Conservation (phyloP, 345 rosid genomes). For the Eucalyptus polyanthemos region DNA sequence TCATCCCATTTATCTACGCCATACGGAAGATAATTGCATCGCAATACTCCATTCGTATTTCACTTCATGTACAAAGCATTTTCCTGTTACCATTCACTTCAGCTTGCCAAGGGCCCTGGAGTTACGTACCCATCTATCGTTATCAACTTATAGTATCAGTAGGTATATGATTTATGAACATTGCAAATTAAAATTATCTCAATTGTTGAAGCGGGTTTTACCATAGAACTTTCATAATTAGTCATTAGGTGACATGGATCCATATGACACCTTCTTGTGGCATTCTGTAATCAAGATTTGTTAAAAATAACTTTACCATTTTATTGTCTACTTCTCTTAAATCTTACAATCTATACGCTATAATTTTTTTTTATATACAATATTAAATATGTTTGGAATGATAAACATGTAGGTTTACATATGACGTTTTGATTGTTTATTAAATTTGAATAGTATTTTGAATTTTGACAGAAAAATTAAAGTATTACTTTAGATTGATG, state of each 20-base stretch:
- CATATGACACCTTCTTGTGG: background rate
- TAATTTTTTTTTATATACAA: background rate
- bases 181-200: background rate
- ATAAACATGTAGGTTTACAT: background rate
- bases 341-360: accelerated
- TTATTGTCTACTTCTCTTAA: background rate
- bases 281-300: background rate
- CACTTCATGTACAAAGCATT: background rate
- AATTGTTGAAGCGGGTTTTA: background rate
- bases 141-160: background rate
- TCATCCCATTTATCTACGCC: too few relatives aligned
- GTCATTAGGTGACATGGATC: background rate
- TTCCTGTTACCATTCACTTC: background rate
- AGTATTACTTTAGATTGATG: background rate
- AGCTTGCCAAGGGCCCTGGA: background rate
- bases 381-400: background rate
- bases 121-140: background rate
- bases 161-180: background rate
- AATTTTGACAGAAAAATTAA: background rate
- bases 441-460: background rate
- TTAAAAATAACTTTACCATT: background rate
- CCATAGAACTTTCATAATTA: background rate
- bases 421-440: background rate
- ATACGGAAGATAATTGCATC: background rate
- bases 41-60: background rate